Base-by-base conservation (phyloP, 2,329 filamentous ascomycete species). In the Paraphaeosphaeria minitans region DNA sequence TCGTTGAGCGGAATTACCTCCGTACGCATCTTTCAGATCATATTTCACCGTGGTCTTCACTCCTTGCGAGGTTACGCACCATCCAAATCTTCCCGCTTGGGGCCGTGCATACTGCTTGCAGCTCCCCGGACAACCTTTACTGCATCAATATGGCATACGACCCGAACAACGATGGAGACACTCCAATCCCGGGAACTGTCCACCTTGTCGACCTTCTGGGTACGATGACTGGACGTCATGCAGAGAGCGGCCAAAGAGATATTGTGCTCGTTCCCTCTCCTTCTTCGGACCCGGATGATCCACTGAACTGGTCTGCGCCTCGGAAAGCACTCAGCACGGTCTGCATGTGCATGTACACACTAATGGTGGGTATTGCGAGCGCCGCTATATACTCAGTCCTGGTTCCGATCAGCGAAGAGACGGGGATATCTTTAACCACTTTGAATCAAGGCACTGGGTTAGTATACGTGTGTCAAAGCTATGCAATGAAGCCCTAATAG, bases 381-480 rank as follows among this genome's bases (percentile, higher is more conserved):
- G 78, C 82, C 1, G 76, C 80, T 9, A 79, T 82, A n/a, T 84
- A 84, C 63, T 81, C 78, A 8, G 79, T 84, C 8, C 71, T 84
- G 9, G 78, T 78, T 5, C 79, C 80, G 12, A 81, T 85, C 41
- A 78, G 77, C 8, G 68, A 76, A 47, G 79, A 80, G n/a, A 82
- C 80, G 0, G 80, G 78, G 4, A 70, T 85, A 37, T 79, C 78
- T 0, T 66, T 82, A 1, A 72, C 69, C 4, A 74, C 80, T 37
- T 67, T 84, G 19, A 82, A 82, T 58, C 75, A 79, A 50, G 83
- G 82, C 8, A 84, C 79, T 13, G 83, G 83, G 61, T 63, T 39
- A 31, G 57, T 59, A 16, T 21, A 13, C 14, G 49, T 22, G 5
- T 14, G 4, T 29, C 39, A n/a, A 33, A 2, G 9, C 37, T 16